Base-by-base conservation (phyloP, 345 rosid species). In the Aquilaria malaccensis region DNA sequence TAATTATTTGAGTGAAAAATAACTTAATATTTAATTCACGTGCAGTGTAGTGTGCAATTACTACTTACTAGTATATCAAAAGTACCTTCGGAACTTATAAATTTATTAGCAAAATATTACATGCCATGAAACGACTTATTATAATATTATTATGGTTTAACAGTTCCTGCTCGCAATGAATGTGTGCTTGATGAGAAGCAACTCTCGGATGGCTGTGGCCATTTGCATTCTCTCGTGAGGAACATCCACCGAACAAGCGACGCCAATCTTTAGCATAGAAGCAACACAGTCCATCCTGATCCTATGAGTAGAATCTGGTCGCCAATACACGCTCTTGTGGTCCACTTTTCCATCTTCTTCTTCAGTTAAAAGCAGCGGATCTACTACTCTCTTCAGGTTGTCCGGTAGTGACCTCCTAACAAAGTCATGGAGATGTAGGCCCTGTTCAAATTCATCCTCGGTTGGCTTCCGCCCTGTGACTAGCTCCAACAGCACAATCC, bases 401-500 rank as follows among this genome's bases (percentile, higher is more conserved):
- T 9, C 31, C 30, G 50, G 22, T 32, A 63, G 46, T 0, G 60
- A 55, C 2, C 14, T 33, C n/a, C 13, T 33, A 9, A 64, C 45
- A 33, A 57, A 64, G 2, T 31, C 12, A 5, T 46, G 48, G 37
- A 55, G 48, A 54, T 60, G 55, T 5, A 45, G 14, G 5, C 56
- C 60, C 13, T 49, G 54, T 0, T 4, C 9, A 46, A 64, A 47
- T 9, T 55, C 15, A 5, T 48, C 55, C 0, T 47, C 67, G 0
- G 48, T 64, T 10, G 60, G 60, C 4, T 32, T 55, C 50, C 32
- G 54, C 29, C 49, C 31, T n/a, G 53, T 55, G 47, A 55, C 48
- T 64, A 76, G 71, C 65, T 76, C 76, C 30, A 74, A 37, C 33
- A 45, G 6, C 2, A 68, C 43, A 6, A 72, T 72, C 2, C 80